These are phyloP conservation scores for Conticribra weissflogii DNA, from an alignment of 108 stramenopile species.

Conservation along the genomic window DNA sequence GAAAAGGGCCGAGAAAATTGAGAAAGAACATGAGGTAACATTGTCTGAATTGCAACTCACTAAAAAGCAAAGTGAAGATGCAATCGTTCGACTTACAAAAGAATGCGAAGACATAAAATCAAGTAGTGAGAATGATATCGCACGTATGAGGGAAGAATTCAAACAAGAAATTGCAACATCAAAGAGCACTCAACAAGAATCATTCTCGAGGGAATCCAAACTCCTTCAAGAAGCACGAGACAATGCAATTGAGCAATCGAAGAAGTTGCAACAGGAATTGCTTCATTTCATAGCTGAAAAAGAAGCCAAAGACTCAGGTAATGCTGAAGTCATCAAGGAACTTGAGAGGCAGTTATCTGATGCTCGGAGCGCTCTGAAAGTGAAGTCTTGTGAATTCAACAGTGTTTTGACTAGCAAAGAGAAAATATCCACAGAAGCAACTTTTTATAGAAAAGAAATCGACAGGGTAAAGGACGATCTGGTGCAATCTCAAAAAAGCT, in stretches of 20 bases:
- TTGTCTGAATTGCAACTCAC: conserved; percentile 10
- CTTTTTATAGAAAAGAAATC: conserved; percentile 15
- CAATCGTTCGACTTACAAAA: conserved; percentile 12
- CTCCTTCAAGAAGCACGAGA: conserved; percentile 36
- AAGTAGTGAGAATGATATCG: conserved; percentile 18
- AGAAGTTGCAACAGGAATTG: conserved; percentile 29
- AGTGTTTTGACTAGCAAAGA: conserved; percentile 30
- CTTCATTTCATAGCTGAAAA: conserved; percentile 18
- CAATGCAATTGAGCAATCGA: conserved; percentile 35
- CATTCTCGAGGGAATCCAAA: conserved; percentile 34
- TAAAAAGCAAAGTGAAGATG: conserved; percentile 11
- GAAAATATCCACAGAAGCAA: conserved; percentile 17
- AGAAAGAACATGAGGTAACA: conserved; percentile 22
- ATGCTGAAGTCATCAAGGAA: conserved; percentile 32
- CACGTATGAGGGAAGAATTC: conserved; percentile 33
- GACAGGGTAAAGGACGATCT: conserved; percentile 20
- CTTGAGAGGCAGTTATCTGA: conserved; percentile 45
- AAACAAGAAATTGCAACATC: conserved; percentile 29
- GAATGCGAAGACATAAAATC: conserved; percentile 30
- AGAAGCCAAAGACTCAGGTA: conserved; percentile 32
- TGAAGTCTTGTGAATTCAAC: conserved; percentile 39
- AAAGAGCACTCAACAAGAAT: conserved; percentile 25
- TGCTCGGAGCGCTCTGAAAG: conserved; percentile 43
- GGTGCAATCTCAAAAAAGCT: conserved; percentile 15
- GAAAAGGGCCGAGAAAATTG: conserved; percentile 33